Evolutionary conservation across 2,329 filamentous ascomycete species (phyloP).

Genomic region (Talaromyces rugulosus): DNA sequence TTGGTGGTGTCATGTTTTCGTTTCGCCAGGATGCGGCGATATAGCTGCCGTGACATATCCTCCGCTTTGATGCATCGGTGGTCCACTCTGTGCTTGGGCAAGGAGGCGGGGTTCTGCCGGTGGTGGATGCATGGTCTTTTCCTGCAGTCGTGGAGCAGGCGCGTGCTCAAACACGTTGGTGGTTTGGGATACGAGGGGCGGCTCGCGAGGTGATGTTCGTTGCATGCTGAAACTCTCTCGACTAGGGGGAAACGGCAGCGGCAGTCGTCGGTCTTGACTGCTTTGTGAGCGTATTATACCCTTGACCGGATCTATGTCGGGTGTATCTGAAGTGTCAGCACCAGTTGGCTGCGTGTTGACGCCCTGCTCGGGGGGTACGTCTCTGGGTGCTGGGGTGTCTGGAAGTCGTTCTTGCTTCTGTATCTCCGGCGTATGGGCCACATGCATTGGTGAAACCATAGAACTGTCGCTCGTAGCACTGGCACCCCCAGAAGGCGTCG

Average conservation of each 20-base stretch:
- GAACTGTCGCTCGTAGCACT: conserved; percentile 18
- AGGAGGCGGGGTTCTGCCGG: conserved; percentile 3
- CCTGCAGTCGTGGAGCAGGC: conserved; percentile 3
- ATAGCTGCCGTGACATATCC: conserved; percentile 4
- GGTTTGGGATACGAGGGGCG: conserved; percentile 3
- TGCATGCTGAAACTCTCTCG: not conserved
- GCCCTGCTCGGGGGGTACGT: not conserved
- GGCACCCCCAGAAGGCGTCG: conserved; percentile 29
- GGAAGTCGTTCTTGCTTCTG: conserved; percentile 15
- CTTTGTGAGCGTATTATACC: conserved; percentile 13
- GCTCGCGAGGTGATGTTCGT: conserved; percentile 4
- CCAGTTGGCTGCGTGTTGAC: not conserved
- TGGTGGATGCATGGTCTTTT: conserved; percentile 5
- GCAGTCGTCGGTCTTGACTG: conserved; percentile 9
- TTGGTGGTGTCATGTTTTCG: conserved; percentile 6
- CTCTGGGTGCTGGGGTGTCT: conserved; percentile 1
- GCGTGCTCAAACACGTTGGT: not conserved
- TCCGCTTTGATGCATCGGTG: conserved; percentile 1
- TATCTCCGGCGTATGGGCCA: conserved; percentile 15
- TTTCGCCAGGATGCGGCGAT: conserved; percentile 11
- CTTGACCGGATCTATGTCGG: conserved; percentile 11
- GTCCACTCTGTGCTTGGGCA: conserved; percentile 4
- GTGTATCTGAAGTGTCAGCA: not conserved
- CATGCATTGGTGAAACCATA: conserved; percentile 18
- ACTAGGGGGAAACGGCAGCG: conserved; percentile 1